Percentiles rank a stretch among this genome's conserved stretches.
These are phyloP conservation scores for Phyllostachys edulis DNA, from an alignment of 176 grass and related monocot species.

Conservation along the genomic window DNA sequence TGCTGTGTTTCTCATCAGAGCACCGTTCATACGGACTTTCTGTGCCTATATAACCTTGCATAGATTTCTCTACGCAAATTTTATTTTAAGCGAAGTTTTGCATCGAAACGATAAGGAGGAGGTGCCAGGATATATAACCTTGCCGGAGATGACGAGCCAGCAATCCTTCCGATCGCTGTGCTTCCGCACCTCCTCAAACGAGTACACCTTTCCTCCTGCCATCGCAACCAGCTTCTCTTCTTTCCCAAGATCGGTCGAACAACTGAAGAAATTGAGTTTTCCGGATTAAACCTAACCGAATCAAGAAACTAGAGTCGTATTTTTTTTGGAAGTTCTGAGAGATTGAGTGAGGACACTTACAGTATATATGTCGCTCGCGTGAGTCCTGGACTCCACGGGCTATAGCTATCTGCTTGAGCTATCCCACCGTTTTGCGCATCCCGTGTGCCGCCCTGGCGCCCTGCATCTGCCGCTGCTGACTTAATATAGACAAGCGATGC, in stretches of 20 bases:
- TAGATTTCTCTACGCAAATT: not conserved
- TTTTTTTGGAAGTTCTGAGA: not conserved
- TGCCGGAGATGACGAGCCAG: conserved; percentile 80
- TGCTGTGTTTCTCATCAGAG: not conserved
- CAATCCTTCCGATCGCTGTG: conserved; percentile 65
- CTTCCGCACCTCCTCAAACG: conserved; percentile 65
- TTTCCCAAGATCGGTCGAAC: not conserved
- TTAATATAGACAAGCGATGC: conserved; percentile 8
- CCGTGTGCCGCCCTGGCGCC: not conserved
- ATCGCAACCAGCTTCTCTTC: conserved; percentile 3
- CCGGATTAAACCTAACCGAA: not conserved
- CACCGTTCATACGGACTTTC: not conserved
- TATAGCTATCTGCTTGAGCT: not conserved
- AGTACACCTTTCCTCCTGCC: conserved; percentile 39
- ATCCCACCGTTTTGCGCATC: not conserved
- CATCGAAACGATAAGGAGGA: not conserved
- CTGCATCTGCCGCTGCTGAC: not conserved
- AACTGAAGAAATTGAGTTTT: not conserved
- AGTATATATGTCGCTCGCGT: not conserved
- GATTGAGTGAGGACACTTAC: not conserved
- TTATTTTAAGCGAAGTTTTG: not conserved
- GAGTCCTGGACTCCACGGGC: not conserved
- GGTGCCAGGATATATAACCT: conserved; percentile 38
- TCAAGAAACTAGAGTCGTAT: not conserved
- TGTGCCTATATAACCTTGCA: not conserved